Evolutionary conservation across 257 asterid species (phyloP), one percentile per base, ranked within the genome.

Genomic region (Solanum corneliomulleri): DNA sequence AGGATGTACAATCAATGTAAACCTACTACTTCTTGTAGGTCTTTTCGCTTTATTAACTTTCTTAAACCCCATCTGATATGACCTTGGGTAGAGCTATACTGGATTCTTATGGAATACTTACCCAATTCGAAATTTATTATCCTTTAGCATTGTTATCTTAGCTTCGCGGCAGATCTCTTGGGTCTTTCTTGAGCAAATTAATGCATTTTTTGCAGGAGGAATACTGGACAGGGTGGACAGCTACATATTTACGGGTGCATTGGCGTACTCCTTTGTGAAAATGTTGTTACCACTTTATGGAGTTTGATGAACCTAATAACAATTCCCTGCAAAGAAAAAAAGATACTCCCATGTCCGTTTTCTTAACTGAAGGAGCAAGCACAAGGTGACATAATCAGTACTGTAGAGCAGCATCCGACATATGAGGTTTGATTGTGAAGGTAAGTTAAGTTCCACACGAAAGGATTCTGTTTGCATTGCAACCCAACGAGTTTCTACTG

Each of bases 201-300:
- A 60, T 82, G 16, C 35, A 47, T 85, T 60, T 31, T 70, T 62
- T 85, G 90, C 95, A 97, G 99, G 99, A 88, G 99, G 99, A 86
- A 89, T 97, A 89, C 94, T 97, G 58, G 99, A 96, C 88, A 92
- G 99, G 86, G 93, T 90, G 39, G 99, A 97, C 92, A 97, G 99
- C 95, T 97, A 96, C 91, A 91, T 95, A 58, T 97, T 96, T 86
- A 95, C 99, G 0, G 99, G 99, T 47, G 99, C 99, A 74, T 88
- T 96, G 89, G 95, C 98, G 77, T 93, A 96, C 92, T 94, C 99
- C 39, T 97, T 97, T 82, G 98, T 97, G 81, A 96, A 94, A 92
- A 91, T 93, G 82, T 87, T 92, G 87, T 92, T 95, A 25, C 96
- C 97, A 60, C 95, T 94, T 88, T 93, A 91, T 86, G 98, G 99